Conservation (phyloP, 179 eudicot species). For the Patellifolia procumbens region DNA sequence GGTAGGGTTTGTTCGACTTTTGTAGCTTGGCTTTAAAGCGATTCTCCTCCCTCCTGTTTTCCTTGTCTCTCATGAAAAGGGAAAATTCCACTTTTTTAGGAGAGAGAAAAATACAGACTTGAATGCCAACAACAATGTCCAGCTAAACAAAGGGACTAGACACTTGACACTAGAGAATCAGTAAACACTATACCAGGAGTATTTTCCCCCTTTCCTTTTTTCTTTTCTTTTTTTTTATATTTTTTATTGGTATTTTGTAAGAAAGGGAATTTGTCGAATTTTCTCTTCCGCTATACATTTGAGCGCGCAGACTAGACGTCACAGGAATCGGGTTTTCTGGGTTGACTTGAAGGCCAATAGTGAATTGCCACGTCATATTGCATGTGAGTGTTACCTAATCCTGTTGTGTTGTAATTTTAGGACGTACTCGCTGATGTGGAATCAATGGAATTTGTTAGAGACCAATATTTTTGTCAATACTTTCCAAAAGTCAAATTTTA, state of each 20-base stretch:
- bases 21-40: constrained; percentile 67
- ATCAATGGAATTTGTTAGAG: not conserved
- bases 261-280: not conserved
- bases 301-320: constrained; percentile 30
- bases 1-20: constrained; percentile 24
- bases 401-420: not conserved
- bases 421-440: constrained; percentile 3
- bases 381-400: constrained; percentile 37
- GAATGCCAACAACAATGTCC: constrained; percentile 30
- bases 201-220: constrained; percentile 3
- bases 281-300: constrained; percentile 1
- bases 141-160: constrained; percentile 25
- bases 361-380: constrained; percentile 8
- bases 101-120: constrained; percentile 28
- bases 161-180: too few species aligned
- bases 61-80: constrained; percentile 12
- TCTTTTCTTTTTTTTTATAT: not conserved
- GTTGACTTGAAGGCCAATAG: constrained; percentile 21
- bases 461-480: not conserved
- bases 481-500: not conserved
- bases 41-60: constrained; percentile 21
- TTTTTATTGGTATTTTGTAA: not conserved
- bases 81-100: constrained; percentile 21
- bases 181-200: too few species aligned
- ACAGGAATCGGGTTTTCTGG: constrained; percentile 22